Evolutionary conservation across 2,329 filamentous ascomycete species (phyloP).

Genomic region (Xylariales sp.): DNA sequence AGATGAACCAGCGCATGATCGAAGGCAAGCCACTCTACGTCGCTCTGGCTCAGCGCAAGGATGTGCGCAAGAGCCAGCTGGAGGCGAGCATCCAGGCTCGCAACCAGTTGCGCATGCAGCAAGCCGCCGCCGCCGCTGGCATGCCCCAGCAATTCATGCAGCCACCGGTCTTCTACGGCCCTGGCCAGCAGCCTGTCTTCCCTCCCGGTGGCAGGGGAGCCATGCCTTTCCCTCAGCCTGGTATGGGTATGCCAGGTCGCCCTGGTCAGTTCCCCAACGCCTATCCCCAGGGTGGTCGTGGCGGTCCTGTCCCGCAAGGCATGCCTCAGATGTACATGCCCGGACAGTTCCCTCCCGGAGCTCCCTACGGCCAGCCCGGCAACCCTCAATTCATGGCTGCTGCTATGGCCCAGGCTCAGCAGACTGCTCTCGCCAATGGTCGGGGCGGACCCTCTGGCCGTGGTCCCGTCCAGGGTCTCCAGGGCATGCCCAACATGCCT

Average conservation of each 20-base stretch:
- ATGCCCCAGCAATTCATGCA: constrained; percentile 88
- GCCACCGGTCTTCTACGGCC: constrained; percentile 86
- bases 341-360: constrained; percentile 73
- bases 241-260: constrained; percentile 66
- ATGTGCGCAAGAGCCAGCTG: constrained; percentile 98
- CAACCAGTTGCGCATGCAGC: constrained; percentile 98
- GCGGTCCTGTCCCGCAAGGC: constrained; percentile 73
- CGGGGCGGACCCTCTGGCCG: constrained; percentile 62
- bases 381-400: constrained; percentile 75
- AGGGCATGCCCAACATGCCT: constrained; percentile 47
- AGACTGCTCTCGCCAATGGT: constrained; percentile 55
- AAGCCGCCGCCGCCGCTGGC: constrained; percentile 84
- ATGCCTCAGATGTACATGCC: constrained; percentile 85
- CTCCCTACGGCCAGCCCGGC: constrained; percentile 74
- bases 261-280: constrained; percentile 75
- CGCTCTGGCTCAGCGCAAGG: constrained; percentile 97
- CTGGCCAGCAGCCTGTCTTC: constrained; percentile 72
- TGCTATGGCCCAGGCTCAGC: constrained; percentile 76
- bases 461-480: constrained; percentile 71
- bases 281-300: constrained; percentile 82
- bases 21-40: constrained; percentile 96
- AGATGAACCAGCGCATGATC: constrained; percentile 99
- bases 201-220: constrained; percentile 61
- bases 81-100: constrained; percentile 99
- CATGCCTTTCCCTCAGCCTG: constrained; percentile 62